Evolutionary conservation across 306 rosid species (phyloP), one percentile per base, ranked within the genome.

Genomic region (Macrotyloma uniflorum): DNA sequence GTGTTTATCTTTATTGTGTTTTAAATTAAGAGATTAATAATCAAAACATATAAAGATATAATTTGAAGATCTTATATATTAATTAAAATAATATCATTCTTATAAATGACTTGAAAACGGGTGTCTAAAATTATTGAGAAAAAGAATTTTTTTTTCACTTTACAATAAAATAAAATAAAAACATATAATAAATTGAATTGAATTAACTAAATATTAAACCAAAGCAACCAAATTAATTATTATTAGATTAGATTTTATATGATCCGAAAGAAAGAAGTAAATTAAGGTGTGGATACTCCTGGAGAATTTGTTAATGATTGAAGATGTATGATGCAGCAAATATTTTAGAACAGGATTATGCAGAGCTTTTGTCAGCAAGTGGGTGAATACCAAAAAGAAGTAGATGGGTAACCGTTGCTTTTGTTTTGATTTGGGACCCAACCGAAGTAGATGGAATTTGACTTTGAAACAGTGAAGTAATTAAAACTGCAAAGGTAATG

Each of bases 361-460:
- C 24, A 45, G 64, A 35, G 67, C 71, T 77, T 81, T 83, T 86
- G 87, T 86, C 83, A 75, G 69, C 58, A 24, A 77, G 87, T 79
- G 85, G 87, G 72, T 76, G 75, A 50, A 85, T 59, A 84, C 69
- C 72, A 77, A 83, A 72, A 77, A 32, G 70, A 72, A 46, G 67
- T 78, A 15, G 45, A 72, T 24, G 59, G 32, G 67, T 22, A 77
- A 77, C 82, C 75, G 76, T 46, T 78, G 67, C 75, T 72, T 83
- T 65, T 68, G 67, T 72, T 50, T 66, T 45, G 50, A 45, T 49
- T 83, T 82, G 80, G 86, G 87, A 77, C 77, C 80, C 83, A 42
- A 59, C 40, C 5, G 76, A 36, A 51, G 80, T 74, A 74, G 86
- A 84, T 88, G 82, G 84, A 79, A 78, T 67, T 88, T 90, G 91